phyloP scores from a whole-genome alignment of 2,329 filamentous ascomycete species.

The Pseudogymnoascus sp. region DNA sequence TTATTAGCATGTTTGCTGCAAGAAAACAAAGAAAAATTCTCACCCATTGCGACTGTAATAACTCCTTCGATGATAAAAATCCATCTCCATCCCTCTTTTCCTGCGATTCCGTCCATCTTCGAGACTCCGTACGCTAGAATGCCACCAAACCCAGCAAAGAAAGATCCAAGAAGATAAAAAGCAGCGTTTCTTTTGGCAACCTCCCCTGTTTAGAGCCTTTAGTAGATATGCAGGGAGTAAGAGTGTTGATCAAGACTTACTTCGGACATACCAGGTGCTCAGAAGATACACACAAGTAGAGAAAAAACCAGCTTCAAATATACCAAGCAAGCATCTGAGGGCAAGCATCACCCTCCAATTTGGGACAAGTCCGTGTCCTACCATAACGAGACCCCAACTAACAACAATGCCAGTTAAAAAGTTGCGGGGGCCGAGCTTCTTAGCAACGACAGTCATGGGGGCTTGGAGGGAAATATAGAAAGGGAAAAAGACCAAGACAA shows the following conservation, averaged over 20 bases:
- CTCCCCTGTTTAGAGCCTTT: background rate
- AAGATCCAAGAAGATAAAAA: slow-evolving; percentile 44
- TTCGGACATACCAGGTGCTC: slow-evolving; percentile 26
- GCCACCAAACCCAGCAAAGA: slow-evolving; percentile 45
- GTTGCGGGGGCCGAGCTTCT: background rate
- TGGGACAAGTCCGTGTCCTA: slow-evolving; percentile 51
- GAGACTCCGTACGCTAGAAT: slow-evolving; percentile 47
- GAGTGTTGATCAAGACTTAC: background rate
- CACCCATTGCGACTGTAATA: background rate
- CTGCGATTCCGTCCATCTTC: slow-evolving; percentile 43
- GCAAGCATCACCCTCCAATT: slow-evolving; percentile 33
- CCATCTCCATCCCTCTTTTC: slow-evolving; percentile 47
- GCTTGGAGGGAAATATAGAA: background rate
- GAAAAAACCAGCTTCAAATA: slow-evolving; percentile 24
- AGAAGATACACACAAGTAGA: slow-evolving; percentile 28
- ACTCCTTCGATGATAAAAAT: slow-evolving; percentile 40
- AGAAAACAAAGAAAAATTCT: background rate
- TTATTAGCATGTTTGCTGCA: background rate
- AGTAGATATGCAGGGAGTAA: background rate
- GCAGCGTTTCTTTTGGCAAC: slow-evolving; percentile 31
- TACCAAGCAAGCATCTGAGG: slow-evolving; percentile 38
- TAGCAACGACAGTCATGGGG: background rate
- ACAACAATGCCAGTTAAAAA: background rate
- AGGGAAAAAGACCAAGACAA: background rate
- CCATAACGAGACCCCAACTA: background rate